Conservation (phyloP, 2,329 filamentous ascomycete genomes). For the Claviceps digitariae region DNA sequence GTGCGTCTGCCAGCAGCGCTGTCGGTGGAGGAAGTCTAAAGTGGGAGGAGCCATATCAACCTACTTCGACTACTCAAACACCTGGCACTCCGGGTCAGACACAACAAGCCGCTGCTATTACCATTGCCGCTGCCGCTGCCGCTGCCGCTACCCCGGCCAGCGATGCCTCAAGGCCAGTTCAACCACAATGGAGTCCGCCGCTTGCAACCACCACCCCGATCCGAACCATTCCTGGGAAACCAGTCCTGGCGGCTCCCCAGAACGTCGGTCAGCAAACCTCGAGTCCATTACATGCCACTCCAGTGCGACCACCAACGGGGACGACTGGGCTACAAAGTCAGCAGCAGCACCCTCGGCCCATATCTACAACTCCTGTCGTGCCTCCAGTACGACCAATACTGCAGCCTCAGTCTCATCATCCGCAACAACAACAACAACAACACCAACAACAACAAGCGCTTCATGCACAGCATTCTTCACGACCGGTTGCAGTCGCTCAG, state of each 20-base stretch:
- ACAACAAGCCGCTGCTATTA: slow-evolving; percentile 4
- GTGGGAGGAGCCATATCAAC: slow-evolving; percentile 30
- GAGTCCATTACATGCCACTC: slow-evolving; percentile 22
- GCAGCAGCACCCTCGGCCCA: slow-evolving; percentile 13
- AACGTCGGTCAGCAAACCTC: slow-evolving; percentile 19
- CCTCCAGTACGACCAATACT: slow-evolving; percentile 21
- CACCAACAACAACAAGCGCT: slow-evolving; percentile 15
- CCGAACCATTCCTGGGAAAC: slow-evolving; percentile 14
- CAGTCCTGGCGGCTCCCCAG: slow-evolving; percentile 22
- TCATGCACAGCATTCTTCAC: slow-evolving; percentile 9
- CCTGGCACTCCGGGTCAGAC: slow-evolving; percentile 8
- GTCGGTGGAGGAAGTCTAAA: slow-evolving; percentile 15
- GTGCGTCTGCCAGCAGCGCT: not conserved
- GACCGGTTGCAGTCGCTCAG: slow-evolving; percentile 20
- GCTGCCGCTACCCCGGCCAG: not conserved
- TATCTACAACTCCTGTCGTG: slow-evolving; percentile 20
- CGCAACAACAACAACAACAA: slow-evolving; percentile 9
- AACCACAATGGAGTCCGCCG: slow-evolving; percentile 6
- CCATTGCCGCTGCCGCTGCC: too few species aligned
- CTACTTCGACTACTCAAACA: slow-evolving; percentile 13
- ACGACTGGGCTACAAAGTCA: slow-evolving; percentile 18
- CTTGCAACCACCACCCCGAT: slow-evolving; percentile 5
- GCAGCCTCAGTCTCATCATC: slow-evolving; percentile 14
- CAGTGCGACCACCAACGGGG: slow-evolving; percentile 13
- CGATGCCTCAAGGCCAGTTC: not conserved